phyloP scores from a whole-genome alignment of 306 rosid species.

The Astragalus glycyphyllos region DNA sequence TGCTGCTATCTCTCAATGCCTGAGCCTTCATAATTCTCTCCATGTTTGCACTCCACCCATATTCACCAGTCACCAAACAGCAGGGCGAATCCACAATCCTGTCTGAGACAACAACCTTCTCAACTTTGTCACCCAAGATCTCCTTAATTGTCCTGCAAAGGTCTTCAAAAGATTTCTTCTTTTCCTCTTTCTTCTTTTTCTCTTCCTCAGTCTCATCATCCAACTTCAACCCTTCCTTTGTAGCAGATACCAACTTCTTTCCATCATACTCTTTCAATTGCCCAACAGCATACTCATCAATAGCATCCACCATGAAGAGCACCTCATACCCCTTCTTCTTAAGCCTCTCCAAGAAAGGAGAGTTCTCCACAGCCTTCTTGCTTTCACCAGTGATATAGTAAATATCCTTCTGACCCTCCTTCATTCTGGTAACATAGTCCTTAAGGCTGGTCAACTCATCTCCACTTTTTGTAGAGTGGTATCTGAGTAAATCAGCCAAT shows the following conservation, averaged over 20 bases:
- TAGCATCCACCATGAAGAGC: constrained; percentile 71
- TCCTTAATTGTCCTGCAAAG: constrained; percentile 59
- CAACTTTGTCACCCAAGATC: constrained; percentile 61
- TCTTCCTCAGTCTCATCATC: constrained; percentile 67
- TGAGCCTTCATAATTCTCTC: constrained; percentile 77
- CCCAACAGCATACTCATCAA: constrained; percentile 62
- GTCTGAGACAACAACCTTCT: constrained; percentile 64
- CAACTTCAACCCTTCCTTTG: constrained; percentile 63
- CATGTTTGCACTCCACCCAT: constrained; percentile 73
- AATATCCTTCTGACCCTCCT: constrained; percentile 67
- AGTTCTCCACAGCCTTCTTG: constrained; percentile 66
- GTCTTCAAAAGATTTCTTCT: constrained; percentile 63
- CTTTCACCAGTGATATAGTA: constrained; percentile 68
- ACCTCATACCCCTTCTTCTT: constrained; percentile 70
- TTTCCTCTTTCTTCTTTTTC: constrained; percentile 54
- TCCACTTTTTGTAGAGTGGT: constrained; percentile 67
- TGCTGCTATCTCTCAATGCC: constrained; percentile 63
- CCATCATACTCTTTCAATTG: constrained; percentile 68
- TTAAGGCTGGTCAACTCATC: constrained; percentile 68
- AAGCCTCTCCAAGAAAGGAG: constrained; percentile 63
- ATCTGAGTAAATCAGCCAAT: constrained; percentile 61
- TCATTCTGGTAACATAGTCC: constrained; percentile 69
- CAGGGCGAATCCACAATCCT: constrained; percentile 73
- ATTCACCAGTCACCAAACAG: constrained; percentile 70
- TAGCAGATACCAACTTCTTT: constrained; percentile 64